Evolutionary conservation across 2,329 filamentous ascomycete genomes (phyloP).

Genomic region (Massarina eburnea): DNA sequence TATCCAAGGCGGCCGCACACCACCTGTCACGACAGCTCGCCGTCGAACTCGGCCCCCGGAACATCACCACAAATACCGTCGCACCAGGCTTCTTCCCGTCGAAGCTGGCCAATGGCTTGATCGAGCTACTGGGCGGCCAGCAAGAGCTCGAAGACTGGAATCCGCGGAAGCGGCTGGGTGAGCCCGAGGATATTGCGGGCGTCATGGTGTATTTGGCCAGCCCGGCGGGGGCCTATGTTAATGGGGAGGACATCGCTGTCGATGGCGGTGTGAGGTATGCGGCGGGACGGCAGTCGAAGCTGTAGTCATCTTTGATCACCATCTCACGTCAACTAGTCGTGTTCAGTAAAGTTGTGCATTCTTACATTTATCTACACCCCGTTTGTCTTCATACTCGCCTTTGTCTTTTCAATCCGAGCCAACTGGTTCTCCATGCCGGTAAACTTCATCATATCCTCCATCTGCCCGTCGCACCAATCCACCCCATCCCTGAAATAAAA

Average conservation of each 20-base stretch:
- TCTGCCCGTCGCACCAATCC: slow-evolving; percentile 25
- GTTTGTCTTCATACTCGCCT: slow-evolving; percentile 8
- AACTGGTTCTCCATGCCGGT: slow-evolving; percentile 33
- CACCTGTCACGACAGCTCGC: slow-evolving; percentile 44
- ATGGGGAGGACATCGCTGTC: slow-evolving; percentile 36
- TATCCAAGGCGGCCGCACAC: slow-evolving; percentile 44
- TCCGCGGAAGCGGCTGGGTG: slow-evolving; percentile 35
- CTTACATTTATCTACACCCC: slow-evolving; percentile 1
- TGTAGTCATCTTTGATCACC: slow-evolving; percentile 3
- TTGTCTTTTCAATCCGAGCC: slow-evolving; percentile 26
- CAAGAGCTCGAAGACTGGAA: slow-evolving; percentile 43
- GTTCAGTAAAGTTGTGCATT: no score
- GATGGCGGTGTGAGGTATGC: slow-evolving; percentile 34
- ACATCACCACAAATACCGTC: slow-evolving; percentile 44
- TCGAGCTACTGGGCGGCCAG: slow-evolving; percentile 42
- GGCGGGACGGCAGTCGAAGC: slow-evolving; percentile 28
- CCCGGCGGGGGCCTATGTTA: slow-evolving; percentile 32
- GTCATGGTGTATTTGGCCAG: slow-evolving; percentile 40
- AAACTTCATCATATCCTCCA: slow-evolving; percentile 33
- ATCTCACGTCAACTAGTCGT: no score
- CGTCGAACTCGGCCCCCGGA: slow-evolving; percentile 42
- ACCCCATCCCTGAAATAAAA: slow-evolving; percentile 28
- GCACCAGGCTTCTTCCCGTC: slow-evolving; percentile 45
- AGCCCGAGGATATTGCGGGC: slow-evolving; percentile 41
- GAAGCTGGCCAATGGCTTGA: slow-evolving; percentile 41